Base-by-base conservation (phyloP, 164 flowering plant genomes). In the Aristolochia fimbriata region DNA sequence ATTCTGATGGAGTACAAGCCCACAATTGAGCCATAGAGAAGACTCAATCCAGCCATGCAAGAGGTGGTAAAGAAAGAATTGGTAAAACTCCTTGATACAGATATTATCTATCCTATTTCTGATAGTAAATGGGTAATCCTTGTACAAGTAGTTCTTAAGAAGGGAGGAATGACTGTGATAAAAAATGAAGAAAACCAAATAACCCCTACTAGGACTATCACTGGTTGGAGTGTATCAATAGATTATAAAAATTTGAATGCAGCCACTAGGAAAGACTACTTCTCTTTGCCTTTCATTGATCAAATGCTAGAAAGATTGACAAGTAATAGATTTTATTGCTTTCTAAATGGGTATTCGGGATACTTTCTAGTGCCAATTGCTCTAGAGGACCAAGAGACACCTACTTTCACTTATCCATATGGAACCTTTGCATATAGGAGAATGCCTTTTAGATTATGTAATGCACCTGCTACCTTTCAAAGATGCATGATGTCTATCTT, bases 1-100 rank as follows among this genome's bases (percentile, higher is more conserved):
- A 73, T 66, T 16, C 21, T 27, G 14, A 15, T 69, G 0, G 67
- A 73, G 22, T 67, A 69, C 1, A 59, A 19, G 15, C 30, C 41
- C 15, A 59, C 54, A 48, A 43, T 61, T 0, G 43, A 61, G 45
- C 6, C 47, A 6, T 64, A 66, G 55, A n/a, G 70, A 14, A 27
- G 67, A 11, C 23, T 59, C 21, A 59, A 59, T 47, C 62, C 51
- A 4, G 14, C 3, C 14, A 59, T 59, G 62, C 12, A 59, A 23
- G 62, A 59, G 4, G 62, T 59, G 15, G 62, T 59, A 6, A 45
- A 17, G 41, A 23, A 14, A 14, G 51, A 59, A 59, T 27, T 59
- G 6, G 3, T 59, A 3, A 59, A 59, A 25, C 47, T n/a, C 30
- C 62, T 45, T 4, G 62, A 59, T 37, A 17, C 13, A 6, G 50